Conservation (phyloP, 129 eudicot species). For the Glebionis coronaria region DNA sequence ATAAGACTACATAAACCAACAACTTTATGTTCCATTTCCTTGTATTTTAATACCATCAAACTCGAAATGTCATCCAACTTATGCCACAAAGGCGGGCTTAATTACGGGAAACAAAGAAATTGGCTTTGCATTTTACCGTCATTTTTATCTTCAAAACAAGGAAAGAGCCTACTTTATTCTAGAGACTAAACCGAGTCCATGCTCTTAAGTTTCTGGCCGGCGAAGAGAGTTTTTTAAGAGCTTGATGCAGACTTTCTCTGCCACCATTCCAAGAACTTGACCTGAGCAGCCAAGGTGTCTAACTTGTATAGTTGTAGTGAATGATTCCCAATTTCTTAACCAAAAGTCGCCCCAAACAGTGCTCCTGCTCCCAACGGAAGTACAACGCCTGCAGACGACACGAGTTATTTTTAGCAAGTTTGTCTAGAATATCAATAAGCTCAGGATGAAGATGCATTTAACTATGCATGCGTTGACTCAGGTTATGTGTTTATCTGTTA, state of each 20-base stretch:
- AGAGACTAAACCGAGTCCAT: constrained; percentile 2
- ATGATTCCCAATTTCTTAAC: constrained; percentile 65
- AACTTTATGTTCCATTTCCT: background rate
- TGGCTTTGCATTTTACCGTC: constrained; percentile 11
- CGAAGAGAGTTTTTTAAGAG: background rate
- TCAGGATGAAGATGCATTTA: no score
- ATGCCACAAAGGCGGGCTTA: background rate
- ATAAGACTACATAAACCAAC: background rate
- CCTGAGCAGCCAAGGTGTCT: constrained; percentile 70
- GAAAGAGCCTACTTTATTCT: constrained; percentile 23
- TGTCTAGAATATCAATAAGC: no score
- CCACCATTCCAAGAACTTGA: constrained; percentile 84
- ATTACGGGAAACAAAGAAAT: background rate
- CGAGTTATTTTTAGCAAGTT: no score
- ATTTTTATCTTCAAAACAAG: constrained; percentile 8
- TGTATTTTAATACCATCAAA: background rate
- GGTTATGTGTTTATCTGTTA: no score
- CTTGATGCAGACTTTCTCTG: constrained; percentile 47
- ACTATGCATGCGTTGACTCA: no score
- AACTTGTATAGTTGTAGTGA: constrained; percentile 60
- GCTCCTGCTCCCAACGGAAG: constrained; percentile 75
- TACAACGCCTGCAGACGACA: constrained; percentile 51
- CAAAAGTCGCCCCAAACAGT: constrained; percentile 69
- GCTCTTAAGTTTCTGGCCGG: background rate
- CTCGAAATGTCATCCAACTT: background rate